Base-by-base conservation (phyloP, 2,329 filamentous ascomycete genomes). In the Fusarium coffeatum region DNA sequence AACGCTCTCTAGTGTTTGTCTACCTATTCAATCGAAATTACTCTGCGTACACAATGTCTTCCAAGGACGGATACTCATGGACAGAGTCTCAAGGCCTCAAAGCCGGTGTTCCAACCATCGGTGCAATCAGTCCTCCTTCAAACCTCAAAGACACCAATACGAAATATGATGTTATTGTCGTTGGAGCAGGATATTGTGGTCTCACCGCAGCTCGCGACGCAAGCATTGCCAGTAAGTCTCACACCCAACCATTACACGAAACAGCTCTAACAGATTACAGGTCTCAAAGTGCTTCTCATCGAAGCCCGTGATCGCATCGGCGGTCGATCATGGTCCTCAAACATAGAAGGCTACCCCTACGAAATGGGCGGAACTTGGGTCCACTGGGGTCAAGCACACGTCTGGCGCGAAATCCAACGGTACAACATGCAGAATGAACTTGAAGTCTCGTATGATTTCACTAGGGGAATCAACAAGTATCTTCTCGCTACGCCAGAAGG, bases 351-450 rank as follows among this genome's bases (percentile, higher is more conserved):
- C 0, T 82, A 84, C 16, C 78, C 79, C 0, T 84, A 80, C 50
- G 84, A 86, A 53, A 81, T 86, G 79, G 84, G 84, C 0, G 84
- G 84, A 0, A 84, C 83, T 0, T 86, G 83, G 83, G 78, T 86
- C 0, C 81, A 81, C 55, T 84, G 83, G 82, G 76, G 76, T 3
- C 82, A 83, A 50, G 75, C 82, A 0, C 80, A 82, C 32, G 73
- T 83, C 5, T 83, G 80, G 78, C 76, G 81, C 6, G 84, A 86
- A 55, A 80, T 86, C 5, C 76, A 78, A 1, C 71, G 83, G n/a
- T 86, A 86, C 59, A 74, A 78, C 6, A 82, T 86, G 78, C 76
- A 78, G 16, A 74, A 79, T 22, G 77, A 82, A 2, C 69, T 83
- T 5, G 78, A 81, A 27, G 48, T 76, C 5, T 82, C 80, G 0